Evolutionary conservation across 2,329 filamentous ascomycete genomes (phyloP).

Genomic region (Didymella keratinophila): DNA sequence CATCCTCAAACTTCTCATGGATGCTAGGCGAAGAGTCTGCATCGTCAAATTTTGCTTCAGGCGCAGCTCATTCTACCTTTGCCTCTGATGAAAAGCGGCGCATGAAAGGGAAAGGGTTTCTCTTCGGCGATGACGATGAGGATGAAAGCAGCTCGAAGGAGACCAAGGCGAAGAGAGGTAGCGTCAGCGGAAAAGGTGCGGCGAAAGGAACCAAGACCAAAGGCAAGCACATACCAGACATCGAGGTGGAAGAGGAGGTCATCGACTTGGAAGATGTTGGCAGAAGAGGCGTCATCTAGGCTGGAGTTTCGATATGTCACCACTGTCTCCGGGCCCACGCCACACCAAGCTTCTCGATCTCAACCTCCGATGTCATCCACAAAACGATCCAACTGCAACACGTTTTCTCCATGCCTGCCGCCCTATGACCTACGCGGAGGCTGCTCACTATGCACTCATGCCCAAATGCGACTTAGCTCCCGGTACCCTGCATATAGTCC

Average conservation of each 20-base stretch:
- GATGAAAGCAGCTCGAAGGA: slow-evolving; percentile 32
- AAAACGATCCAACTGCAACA: slow-evolving; percentile 2
- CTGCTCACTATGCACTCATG: slow-evolving; percentile 20
- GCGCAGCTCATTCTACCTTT: slow-evolving; percentile 45
- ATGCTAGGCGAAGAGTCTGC: slow-evolving; percentile 65
- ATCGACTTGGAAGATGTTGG: slow-evolving; percentile 49
- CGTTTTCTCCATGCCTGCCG: slow-evolving; percentile 1
- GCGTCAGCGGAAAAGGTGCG: slow-evolving; percentile 28
- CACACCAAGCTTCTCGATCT: slow-evolving; percentile 5
- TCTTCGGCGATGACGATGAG: slow-evolving; percentile 54
- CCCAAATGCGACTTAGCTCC: slow-evolving; percentile 14
- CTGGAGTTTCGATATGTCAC: slow-evolving; percentile 4
- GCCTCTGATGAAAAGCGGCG: slow-evolving; percentile 48
- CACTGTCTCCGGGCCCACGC: background rate
- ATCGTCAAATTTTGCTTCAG: slow-evolving; percentile 46
- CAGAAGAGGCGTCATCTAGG: slow-evolving; percentile 40
- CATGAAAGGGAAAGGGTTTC: slow-evolving; percentile 49
- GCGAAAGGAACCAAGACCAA: slow-evolving; percentile 30
- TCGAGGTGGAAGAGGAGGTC: slow-evolving; percentile 47
- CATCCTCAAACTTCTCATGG: slow-evolving; percentile 80
- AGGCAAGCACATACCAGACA: slow-evolving; percentile 34
- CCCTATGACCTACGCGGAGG: slow-evolving; percentile 13
- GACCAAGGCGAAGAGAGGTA: slow-evolving; percentile 33
- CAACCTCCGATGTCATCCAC: slow-evolving; percentile 3
- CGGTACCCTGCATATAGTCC: slow-evolving; percentile 23